Evolutionary conservation across 257 asterid genomes (phyloP).

Genomic region (Nemophila menziesii): DNA sequence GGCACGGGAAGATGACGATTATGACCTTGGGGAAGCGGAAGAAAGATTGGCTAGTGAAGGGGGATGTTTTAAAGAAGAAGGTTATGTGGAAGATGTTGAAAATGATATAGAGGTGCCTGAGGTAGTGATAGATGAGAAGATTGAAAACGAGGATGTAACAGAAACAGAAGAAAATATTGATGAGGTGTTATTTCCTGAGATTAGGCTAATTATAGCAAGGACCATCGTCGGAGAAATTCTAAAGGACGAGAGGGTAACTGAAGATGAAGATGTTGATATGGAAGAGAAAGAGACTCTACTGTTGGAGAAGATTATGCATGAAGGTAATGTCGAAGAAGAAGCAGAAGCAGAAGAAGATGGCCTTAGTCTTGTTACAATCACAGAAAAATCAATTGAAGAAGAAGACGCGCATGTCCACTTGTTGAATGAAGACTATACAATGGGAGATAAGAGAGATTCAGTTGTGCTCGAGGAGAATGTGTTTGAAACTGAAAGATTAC

Average conservation of each 20-base stretch:
- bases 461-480: conserved; percentile 8
- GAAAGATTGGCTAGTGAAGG: neutral
- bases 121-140: neutral
- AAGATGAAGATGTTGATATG: neutral
- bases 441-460: conserved; percentile 3
- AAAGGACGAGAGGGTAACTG: neutral
- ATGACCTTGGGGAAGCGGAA: conserved; percentile 2
- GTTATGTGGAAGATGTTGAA: conserved; percentile 12
- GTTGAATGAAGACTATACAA: neutral
- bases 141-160: conserved; percentile 9
- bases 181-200: conserved; percentile 9
- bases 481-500: neutral
- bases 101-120: conserved; percentile 8
- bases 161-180: conserved; percentile 1
- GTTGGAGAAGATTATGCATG: conserved; percentile 14
- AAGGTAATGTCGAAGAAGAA: conserved; percentile 5
- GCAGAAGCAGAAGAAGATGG: conserved; percentile 8
- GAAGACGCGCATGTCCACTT: neutral
- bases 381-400: neutral
- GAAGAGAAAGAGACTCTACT: conserved; percentile 10
- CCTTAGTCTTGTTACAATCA: conserved; percentile 1
- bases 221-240: neutral
- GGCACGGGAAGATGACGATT: conserved; percentile 2
- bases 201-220: conserved; percentile 3
- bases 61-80: conserved; percentile 6